phyloP scores from a whole-genome alignment of 495 filamentous ascomycete genomes.

The Neurospora tetraspora region DNA sequence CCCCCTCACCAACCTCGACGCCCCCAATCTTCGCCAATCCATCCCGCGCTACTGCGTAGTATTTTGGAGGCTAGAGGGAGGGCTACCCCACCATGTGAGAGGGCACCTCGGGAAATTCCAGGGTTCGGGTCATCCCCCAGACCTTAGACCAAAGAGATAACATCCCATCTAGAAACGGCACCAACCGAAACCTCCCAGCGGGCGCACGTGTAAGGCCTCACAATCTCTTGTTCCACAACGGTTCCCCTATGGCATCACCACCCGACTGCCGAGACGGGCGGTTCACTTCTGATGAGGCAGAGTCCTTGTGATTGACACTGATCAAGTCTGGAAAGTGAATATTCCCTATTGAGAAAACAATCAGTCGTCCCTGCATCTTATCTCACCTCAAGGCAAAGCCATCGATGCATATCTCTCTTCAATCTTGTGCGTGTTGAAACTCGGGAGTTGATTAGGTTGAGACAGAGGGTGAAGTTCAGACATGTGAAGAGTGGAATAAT shows the following conservation, averaged over 20 bases:
- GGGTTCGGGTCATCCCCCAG: neutral
- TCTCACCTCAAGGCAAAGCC: neutral
- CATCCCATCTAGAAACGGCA: neutral
- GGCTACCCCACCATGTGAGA: neutral
- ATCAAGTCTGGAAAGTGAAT: neutral
- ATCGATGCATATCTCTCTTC: neutral
- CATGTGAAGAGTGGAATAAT: neutral
- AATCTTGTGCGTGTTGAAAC: neutral
- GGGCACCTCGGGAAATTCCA: neutral
- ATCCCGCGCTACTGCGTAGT: neutral
- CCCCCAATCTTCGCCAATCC: neutral
- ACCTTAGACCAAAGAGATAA: neutral
- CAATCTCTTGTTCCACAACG: neutral
- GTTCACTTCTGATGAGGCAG: neutral
- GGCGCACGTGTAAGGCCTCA: neutral
- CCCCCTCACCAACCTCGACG: neutral
- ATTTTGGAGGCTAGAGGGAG: neutral
- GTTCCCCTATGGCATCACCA: neutral
- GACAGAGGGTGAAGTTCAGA: neutral
- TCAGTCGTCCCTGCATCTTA: neutral
- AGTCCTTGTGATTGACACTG: neutral
- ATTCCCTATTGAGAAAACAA: neutral
- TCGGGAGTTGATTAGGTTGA: neutral
- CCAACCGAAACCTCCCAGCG: neutral
- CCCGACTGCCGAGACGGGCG: neutral